Evolutionary conservation across 2,329 filamentous ascomycete species (phyloP), one percentile per base, ranked within the genome.

Genomic region (Xylaria arbuscula): DNA sequence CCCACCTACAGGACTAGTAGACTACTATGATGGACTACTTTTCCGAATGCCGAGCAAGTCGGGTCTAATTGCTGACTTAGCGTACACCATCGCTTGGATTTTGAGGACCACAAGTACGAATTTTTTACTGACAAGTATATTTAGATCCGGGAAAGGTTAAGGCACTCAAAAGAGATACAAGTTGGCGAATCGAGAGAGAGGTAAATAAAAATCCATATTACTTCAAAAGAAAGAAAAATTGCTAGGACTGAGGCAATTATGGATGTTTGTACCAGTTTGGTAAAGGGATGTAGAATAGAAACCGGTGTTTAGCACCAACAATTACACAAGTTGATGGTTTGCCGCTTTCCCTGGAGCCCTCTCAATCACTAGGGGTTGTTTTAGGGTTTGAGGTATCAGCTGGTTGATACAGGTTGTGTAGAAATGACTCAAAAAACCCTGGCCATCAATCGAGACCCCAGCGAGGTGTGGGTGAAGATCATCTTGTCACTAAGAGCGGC

Each of bases 31-130:
- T 36, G 28, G 13, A 48, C 15, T 42, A 28, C 36, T 42, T 57
- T 22, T 15, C 66, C 53, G 66, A 58, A 65, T 22, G 36, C 62
- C 51, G 62, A 64, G 22, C 22, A 19, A 51, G 42, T 47, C 47
- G 56, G 17, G 24, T 38, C 34, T 58, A 60, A 22, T 28, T 19
- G 38, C 34, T 28, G 61, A 57, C 34, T 28, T 64, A 57, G 56
- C 36, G 61, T 60, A 51, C 32, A 50, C 22, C 22, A 55, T 55
- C 13, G n/a, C 19, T 51, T 38, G 34, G 53, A 57, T 57, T 53
- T 38, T 32, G 24, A 38, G 47, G 50, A 54, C 6, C 50, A 53
- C 34, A 55, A 6, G 5, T 64, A 34, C 22, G 40, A 57, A 51
- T 36, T 48, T 32, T 48, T 54, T 50, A 22, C 48, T 38, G 61